A percentile compares a stretch with the other conserved stretches of the same genome.
phyloP scores from a whole-genome alignment of 2,329 filamentous ascomycete genomes.

The Volutella citrinella region DNA sequence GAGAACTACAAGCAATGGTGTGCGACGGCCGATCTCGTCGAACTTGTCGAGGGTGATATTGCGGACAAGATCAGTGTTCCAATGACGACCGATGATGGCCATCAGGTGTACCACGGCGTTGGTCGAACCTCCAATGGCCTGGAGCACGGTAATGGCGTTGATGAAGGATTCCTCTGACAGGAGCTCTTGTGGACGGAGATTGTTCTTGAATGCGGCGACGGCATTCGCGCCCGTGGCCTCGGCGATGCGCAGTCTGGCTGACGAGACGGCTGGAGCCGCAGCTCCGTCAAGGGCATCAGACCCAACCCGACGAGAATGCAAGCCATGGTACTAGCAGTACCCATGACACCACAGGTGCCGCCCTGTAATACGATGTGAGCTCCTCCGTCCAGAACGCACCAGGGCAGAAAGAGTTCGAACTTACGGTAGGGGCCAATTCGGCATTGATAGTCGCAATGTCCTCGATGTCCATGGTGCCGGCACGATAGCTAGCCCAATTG shows the following conservation, averaged over 20 bases:
- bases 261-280: slow-evolving; percentile 74
- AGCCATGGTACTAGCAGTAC: slow-evolving; percentile 87
- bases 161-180: slow-evolving; percentile 75
- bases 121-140: slow-evolving; percentile 80
- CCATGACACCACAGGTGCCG: slow-evolving; percentile 88
- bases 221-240: slow-evolving; percentile 68
- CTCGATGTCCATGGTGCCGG: slow-evolving; percentile 65
- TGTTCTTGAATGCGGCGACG: slow-evolving; percentile 62
- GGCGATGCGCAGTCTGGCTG: slow-evolving; percentile 77
- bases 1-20: slow-evolving; percentile 81
- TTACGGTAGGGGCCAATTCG: slow-evolving; percentile 67
- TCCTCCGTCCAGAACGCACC: not conserved
- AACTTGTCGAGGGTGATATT: slow-evolving; percentile 72
- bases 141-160: slow-evolving; percentile 83
- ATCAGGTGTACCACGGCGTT: slow-evolving; percentile 86
- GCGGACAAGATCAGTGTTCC: slow-evolving; percentile 59
- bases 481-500: slow-evolving; percentile 70
- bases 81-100: slow-evolving; percentile 74
- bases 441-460: slow-evolving; percentile 70
- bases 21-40: slow-evolving; percentile 72
- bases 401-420: slow-evolving; percentile 16
- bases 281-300: slow-evolving; percentile 73
- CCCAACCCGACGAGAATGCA: slow-evolving; percentile 80
- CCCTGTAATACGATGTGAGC: slow-evolving; percentile 42
- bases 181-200: slow-evolving; percentile 67